Percentiles rank a stretch among this genome's conserved stretches.
Conservation (phyloP, 495 filamentous ascomycete genomes). For the Diplogelasinospora grovesii region DNA sequence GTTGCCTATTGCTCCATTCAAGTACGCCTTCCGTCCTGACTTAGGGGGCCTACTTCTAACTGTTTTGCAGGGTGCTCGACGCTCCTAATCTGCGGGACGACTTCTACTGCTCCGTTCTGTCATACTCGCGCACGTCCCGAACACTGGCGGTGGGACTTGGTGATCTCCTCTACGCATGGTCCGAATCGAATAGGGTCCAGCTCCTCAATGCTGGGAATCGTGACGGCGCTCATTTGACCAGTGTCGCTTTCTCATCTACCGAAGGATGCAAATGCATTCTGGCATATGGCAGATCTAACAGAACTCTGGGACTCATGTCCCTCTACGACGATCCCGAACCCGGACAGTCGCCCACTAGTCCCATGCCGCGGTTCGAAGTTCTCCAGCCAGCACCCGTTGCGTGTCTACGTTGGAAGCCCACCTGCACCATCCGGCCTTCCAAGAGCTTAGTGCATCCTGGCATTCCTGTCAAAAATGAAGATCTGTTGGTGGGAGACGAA, state of each 20-base stretch:
- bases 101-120: slow-evolving; percentile 88
- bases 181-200: slow-evolving; percentile 53
- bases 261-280: slow-evolving; percentile 73
- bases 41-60: slow-evolving; percentile 7
- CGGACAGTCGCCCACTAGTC: background rate
- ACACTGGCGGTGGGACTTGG: slow-evolving; percentile 80
- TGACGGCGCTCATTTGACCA: slow-evolving; percentile 56
- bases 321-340: slow-evolving; percentile 33
- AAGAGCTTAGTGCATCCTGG: slow-evolving; percentile 27
- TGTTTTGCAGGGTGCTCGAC: slow-evolving; percentile 60
- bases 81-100: slow-evolving; percentile 86
- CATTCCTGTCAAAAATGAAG: slow-evolving; percentile 54
- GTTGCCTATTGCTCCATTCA: slow-evolving; percentile 69
- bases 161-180: slow-evolving; percentile 82
- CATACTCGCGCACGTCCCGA: slow-evolving; percentile 67
- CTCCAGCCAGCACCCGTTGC: slow-evolving; percentile 64
- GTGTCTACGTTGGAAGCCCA: slow-evolving; percentile 66
- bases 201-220: slow-evolving; percentile 35
- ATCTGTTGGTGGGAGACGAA: slow-evolving; percentile 85
- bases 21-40: slow-evolving; percentile 42
- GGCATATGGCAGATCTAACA: slow-evolving; percentile 74
- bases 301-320: slow-evolving; percentile 46
- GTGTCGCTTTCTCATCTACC: slow-evolving; percentile 78
- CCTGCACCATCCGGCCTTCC: slow-evolving; percentile 35
- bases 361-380: slow-evolving; percentile 61